Conservation (phyloP, 2,329 filamentous ascomycete genomes). For the Claviceps sp. region DNA sequence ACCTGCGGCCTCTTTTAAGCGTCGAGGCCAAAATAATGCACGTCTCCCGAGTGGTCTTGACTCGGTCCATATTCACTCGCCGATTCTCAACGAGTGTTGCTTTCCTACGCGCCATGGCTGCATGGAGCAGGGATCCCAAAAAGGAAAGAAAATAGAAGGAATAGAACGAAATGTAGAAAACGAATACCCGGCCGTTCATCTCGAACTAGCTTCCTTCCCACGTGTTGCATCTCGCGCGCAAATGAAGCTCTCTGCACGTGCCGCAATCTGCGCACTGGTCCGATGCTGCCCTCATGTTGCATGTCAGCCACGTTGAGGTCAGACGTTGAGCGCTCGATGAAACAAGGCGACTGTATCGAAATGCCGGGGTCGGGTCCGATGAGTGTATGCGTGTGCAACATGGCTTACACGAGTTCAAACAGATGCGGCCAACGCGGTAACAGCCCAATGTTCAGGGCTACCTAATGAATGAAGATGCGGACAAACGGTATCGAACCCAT, state of each 20-base stretch:
- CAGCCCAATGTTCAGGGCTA: constrained; percentile 2
- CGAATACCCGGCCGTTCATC: not conserved
- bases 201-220: not conserved
- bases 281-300: not conserved
- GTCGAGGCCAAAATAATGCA: not conserved
- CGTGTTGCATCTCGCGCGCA: not conserved
- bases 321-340: not conserved
- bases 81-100: not conserved
- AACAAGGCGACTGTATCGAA: not conserved
- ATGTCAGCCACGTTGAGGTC: not conserved
- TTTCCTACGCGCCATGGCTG: not conserved
- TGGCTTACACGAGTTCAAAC: constrained; percentile 5
- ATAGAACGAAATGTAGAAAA: not conserved
- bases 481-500: not conserved
- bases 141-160: not conserved
- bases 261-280: not conserved
- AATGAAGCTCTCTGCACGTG: not conserved
- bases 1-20: not conserved
- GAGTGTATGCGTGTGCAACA: constrained; percentile 1
- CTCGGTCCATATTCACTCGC: not conserved
- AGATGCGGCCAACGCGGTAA: not conserved
- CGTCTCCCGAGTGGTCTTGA: not conserved
- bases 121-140: not conserved
- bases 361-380: not conserved
- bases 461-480: not conserved